Conservation (phyloP, 345 rosid genomes). For the Gossypioides kirkii region DNA sequence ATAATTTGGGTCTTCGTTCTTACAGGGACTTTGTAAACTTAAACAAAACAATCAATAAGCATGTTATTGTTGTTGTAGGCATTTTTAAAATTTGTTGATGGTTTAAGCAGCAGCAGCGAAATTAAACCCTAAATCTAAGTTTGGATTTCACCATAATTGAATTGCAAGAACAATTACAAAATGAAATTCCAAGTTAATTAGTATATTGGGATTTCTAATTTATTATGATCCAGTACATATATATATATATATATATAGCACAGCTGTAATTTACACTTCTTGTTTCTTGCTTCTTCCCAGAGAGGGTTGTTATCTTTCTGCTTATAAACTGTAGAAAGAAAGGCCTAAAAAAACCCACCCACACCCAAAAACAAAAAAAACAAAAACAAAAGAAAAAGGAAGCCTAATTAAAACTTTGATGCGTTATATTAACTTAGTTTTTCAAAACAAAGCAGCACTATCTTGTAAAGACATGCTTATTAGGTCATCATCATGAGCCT, state of each 20-base stretch:
- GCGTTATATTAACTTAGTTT: background rate
- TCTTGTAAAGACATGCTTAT: slow-evolving; percentile 38
- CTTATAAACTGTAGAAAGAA: background rate
- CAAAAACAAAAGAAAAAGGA: too few species aligned
- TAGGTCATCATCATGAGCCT: slow-evolving; percentile 36
- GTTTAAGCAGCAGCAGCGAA: background rate
- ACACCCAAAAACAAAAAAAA: background rate
- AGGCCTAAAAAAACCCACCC: background rate
- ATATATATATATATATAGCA: background rate
- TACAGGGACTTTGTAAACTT: too few species aligned
- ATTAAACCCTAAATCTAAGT: background rate
- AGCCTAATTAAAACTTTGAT: background rate
- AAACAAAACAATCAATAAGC: too few species aligned
- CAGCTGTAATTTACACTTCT: slow-evolving; percentile 19
- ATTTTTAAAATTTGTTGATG: too few species aligned
- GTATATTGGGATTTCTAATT: background rate
- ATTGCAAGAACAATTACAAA: background rate
- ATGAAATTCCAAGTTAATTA: background rate
- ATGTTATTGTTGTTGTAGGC: too few species aligned
- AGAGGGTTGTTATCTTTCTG: background rate
- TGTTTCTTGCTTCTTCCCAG: background rate
- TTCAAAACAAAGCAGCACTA: slow-evolving; percentile 27
- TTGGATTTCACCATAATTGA: too few species aligned
- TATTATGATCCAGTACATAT: background rate
- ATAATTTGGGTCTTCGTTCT: too few species aligned